Evolutionary conservation across 306 rosid genomes (phyloP).

Genomic region (Cicer arietinum): DNA sequence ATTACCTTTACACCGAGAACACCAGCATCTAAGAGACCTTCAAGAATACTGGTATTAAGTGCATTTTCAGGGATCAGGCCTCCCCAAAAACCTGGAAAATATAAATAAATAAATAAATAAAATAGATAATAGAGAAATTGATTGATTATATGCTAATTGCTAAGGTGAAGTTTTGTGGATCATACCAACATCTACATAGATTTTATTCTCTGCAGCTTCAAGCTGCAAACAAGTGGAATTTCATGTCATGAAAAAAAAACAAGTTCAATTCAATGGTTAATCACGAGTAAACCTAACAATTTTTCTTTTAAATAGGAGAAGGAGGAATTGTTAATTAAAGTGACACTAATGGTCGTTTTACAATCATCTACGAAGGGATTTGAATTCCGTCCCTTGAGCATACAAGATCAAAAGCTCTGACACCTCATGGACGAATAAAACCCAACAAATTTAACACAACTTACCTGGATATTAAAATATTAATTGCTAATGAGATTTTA

Average conservation of each 20-base stretch:
- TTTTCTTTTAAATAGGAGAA: no score
- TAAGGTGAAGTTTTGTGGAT: conserved; percentile 27
- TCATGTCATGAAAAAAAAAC: conserved; percentile 37
- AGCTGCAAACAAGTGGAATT: conserved; percentile 53
- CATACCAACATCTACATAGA: conserved; percentile 90
- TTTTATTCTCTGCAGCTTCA: conserved; percentile 71
- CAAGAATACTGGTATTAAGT: conserved; percentile 73
- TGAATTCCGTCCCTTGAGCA: no score
- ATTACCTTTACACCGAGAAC: conserved; percentile 93
- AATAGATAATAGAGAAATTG: conserved; percentile 31
- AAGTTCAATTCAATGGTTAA: conserved; percentile 14
- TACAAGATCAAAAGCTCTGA: no score
- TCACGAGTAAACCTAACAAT: background rate
- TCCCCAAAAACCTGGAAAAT: conserved; percentile 92
- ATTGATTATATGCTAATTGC: conserved; percentile 22
- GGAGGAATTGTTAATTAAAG: no score
- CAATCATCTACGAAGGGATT: no score
- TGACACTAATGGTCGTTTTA: no score
- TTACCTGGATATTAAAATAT: conserved; percentile 21
- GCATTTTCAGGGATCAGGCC: conserved; percentile 96
- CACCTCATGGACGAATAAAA: background rate
- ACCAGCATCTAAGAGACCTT: conserved; percentile 81
- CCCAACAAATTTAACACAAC: conserved; percentile 28
- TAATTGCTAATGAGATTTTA: conserved; percentile 1
- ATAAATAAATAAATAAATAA: background rate